A percentile compares a stretch with the other conserved stretches of the same genome.
Evolutionary conservation across 2,329 filamentous ascomycete genomes (phyloP).

Genomic region (Pseudonectria foliicola): DNA sequence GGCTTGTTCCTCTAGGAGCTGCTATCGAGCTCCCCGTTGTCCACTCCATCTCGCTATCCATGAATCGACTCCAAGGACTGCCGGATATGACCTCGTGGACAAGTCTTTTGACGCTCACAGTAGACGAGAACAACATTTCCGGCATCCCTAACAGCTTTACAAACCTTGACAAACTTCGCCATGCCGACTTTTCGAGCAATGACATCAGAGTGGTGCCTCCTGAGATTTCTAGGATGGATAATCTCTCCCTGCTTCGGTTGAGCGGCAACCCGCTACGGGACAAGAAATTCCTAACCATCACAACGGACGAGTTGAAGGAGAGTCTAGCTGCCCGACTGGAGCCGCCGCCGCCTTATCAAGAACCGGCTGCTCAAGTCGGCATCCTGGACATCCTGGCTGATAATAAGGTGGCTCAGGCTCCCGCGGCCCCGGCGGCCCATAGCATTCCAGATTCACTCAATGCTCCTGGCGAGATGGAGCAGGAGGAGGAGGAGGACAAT

Average conservation of each 20-base stretch:
- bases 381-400: conserved; percentile 16
- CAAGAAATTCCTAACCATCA: conserved; percentile 75
- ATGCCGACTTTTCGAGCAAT: conserved; percentile 80
- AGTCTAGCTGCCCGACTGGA: conserved; percentile 61
- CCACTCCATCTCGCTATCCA: conserved; percentile 67
- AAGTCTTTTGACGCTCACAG: conserved; percentile 63
- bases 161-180: conserved; percentile 59
- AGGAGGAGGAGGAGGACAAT: conserved; percentile 33
- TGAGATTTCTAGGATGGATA: conserved; percentile 73
- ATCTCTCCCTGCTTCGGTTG: conserved; percentile 65
- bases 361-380: conserved; percentile 18
- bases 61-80: conserved; percentile 68
- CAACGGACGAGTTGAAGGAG: conserved; percentile 73
- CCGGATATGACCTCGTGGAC: conserved; percentile 71
- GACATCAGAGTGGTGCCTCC: conserved; percentile 70
- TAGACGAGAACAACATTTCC: conserved; percentile 74
- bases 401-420: conserved; percentile 9
- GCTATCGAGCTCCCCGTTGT: conserved; percentile 61
- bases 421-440: conserved; percentile 1
- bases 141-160: conserved; percentile 71
- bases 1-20: conserved; percentile 38
- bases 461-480: conserved; percentile 1
- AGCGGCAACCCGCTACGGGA: conserved; percentile 87
- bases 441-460: background rate
- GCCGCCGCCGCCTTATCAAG: conserved; percentile 41